Base-by-base conservation (phyloP, 1,284 basidiomycete genomes). In the Austroboletus niveus region DNA sequence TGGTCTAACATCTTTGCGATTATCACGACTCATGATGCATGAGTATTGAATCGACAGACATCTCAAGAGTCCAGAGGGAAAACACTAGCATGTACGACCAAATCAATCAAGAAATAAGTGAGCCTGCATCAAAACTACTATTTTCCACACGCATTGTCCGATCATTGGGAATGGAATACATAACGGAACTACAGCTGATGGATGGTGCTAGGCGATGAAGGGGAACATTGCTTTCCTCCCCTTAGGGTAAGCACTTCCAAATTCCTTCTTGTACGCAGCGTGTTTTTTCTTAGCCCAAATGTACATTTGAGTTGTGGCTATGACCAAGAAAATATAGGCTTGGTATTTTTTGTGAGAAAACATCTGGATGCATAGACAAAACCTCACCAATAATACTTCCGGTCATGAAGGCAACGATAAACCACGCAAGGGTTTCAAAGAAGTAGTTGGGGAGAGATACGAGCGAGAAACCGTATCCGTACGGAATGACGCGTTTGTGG, bases 401-500 rank as follows among this genome's bases (percentile, higher is more conserved):
- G 4, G 94, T 95, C 81, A 99, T 85, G 35, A 79, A 75, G 27
- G 82, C 81, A 49, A 98, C 78, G 22, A 81, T 76, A 11, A 80
- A 64, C 90, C 96, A 97, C 0, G 78, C 85, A 36, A 97, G 57
- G 30, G 77, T 78, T 72, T 99, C 97, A 67, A 96, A 98, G 67
- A 93, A 87, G 74, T 99, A 99, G 72, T 99, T 98, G 31, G 97
- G 94, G 75, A 85, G 92, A 7, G 91, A 89, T 38, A 97, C 84
- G 38, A 85, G 72, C 53, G 84, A 78, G 72, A 98, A 99, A 3
- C 92, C 92, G 57, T 89, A 92, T 31, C 89, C 96, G 27, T 78
- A 76, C 0, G 97, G 96, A 62, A 98, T 89, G 27, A 82, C 87
- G 52, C 96, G 87, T 52, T 80, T 83, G 53, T 82, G 86, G 8